Percentiles rank a stretch among this genome's conserved stretches.
Conservation (phyloP, 768 basidiomycete species). For the Xerocomellus amylosporus region DNA sequence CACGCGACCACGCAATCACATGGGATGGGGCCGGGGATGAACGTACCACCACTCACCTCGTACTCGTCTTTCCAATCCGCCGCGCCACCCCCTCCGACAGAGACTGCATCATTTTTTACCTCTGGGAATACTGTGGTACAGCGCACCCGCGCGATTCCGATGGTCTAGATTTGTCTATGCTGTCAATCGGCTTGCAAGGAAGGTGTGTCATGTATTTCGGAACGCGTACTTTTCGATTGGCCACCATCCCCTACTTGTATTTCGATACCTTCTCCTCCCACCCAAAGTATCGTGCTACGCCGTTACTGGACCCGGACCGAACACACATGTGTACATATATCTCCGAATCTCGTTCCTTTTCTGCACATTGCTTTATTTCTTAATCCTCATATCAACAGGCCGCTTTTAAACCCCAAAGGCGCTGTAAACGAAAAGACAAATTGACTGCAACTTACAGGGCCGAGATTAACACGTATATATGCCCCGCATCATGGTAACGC, state of each 20-base stretch:
- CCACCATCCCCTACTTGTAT: no score
- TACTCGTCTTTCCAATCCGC: background rate
- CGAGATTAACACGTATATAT: no score
- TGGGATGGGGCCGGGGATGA: background rate
- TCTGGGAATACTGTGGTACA: background rate
- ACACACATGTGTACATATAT: background rate
- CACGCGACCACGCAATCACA: background rate
- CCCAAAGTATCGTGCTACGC: no score
- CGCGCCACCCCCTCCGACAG: conserved; percentile 14
- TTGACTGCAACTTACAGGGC: no score
- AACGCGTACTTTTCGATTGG: background rate
- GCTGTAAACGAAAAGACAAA: background rate
- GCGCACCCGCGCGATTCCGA: conserved; percentile 19
- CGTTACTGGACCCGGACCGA: background rate
- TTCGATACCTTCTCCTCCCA: background rate
- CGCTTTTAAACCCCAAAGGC: background rate
- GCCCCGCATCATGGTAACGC: no score
- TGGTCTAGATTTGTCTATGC: conserved; percentile 8
- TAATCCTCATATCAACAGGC: background rate
- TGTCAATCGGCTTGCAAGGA: background rate
- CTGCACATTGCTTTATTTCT: background rate
- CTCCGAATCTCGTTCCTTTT: background rate
- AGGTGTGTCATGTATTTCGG: background rate
- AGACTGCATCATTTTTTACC: conserved; percentile 8
- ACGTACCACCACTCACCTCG: background rate